Evolutionary conservation across 1,284 basidiomycete genomes (phyloP), one percentile per base, ranked within the genome.

Genomic region (Papiliotrema nemorosa): DNA sequence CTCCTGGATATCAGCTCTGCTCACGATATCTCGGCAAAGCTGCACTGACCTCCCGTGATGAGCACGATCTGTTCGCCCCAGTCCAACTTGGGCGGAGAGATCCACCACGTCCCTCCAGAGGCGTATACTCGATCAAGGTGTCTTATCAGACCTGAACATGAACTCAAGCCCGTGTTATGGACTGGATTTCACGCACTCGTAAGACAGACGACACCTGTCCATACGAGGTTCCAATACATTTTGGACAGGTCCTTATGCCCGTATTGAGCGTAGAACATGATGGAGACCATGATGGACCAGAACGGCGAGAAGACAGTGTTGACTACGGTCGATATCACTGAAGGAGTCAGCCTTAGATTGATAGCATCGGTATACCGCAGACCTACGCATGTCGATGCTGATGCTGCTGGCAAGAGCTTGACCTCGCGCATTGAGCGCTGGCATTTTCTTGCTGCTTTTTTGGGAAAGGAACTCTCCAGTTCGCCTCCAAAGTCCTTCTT

Each of bases 11-110:
- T 52, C 48, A 54, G 57, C 33, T 21, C 20, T 34, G 29, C 25
- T 41, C 46, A 26, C 27, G 13, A n/a, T n/a, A n/a, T n/a, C n/a
- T n/a, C n/a, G n/a, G n/a, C n/a, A n/a, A n/a, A n/a, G n/a, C n/a
- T n/a, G n/a, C n/a, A n/a, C 81, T 47, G 52, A 88, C 90, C 91
- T 54, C 92, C 92, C 10, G 92, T 96, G 49, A 97, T 79, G 24
- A 96, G 77, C 3, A 94, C 84, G 54, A 92, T 82, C 72, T 96
- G 87, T 41, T 89, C 83, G 31, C 81, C 81, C 90, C 90, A 93
- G 61, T 88, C 82, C 33, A 90, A 70, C 36, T 76, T 79, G 13
- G 74, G 66, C 2, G 84, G 83, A 3, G 79, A 78, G 55, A 81
- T 83, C 20, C 88, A 64, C 42, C 59, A 65, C 58, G 77, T 84